These are phyloP conservation scores for Rhizopogon rudus DNA, from an alignment of 768 basidiomycete species.

Conservation along the genomic window DNA sequence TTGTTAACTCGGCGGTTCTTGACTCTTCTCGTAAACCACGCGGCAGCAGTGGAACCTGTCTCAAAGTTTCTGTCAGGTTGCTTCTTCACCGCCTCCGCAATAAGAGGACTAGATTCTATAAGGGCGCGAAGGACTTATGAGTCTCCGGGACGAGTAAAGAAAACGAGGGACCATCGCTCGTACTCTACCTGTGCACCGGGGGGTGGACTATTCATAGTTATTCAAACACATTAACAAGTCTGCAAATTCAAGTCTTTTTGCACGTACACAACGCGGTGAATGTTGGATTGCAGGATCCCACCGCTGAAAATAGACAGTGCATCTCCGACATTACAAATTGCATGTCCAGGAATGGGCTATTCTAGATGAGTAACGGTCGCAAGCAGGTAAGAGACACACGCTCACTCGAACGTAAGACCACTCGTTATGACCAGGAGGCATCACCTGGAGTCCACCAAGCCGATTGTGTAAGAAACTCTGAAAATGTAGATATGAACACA, in stretches of 20 bases:
- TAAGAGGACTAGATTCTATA: constrained; percentile 42
- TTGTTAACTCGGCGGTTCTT: constrained; percentile 37
- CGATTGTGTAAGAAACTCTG: constrained; percentile 68
- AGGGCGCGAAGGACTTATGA: constrained; percentile 46
- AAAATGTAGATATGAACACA: too few species aligned
- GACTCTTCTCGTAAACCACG: constrained; percentile 38
- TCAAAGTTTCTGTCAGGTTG: constrained; percentile 32
- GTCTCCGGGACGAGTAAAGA: constrained; percentile 61
- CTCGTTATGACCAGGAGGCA: constrained; percentile 51
- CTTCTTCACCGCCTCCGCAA: constrained; percentile 37
- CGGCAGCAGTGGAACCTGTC: constrained; percentile 30
- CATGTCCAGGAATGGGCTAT: constrained; percentile 50
- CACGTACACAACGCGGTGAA: constrained; percentile 30
- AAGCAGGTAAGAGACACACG: background rate
- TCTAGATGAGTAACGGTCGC: background rate
- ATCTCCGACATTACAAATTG: constrained; percentile 60
- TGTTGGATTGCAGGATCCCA: too few species aligned
- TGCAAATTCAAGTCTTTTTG: background rate
- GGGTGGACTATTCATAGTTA: constrained; percentile 30
- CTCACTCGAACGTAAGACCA: constrained; percentile 67
- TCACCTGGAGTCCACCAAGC: constrained; percentile 66
- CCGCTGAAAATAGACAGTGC: constrained; percentile 52
- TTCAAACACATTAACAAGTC: background rate
- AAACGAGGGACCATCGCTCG: constrained; percentile 64
- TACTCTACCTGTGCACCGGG: constrained; percentile 49